Evolutionary conservation across 768 basidiomycete species (phyloP), one percentile per base, ranked within the genome.

Genomic region (Tulasnella sp.): DNA sequence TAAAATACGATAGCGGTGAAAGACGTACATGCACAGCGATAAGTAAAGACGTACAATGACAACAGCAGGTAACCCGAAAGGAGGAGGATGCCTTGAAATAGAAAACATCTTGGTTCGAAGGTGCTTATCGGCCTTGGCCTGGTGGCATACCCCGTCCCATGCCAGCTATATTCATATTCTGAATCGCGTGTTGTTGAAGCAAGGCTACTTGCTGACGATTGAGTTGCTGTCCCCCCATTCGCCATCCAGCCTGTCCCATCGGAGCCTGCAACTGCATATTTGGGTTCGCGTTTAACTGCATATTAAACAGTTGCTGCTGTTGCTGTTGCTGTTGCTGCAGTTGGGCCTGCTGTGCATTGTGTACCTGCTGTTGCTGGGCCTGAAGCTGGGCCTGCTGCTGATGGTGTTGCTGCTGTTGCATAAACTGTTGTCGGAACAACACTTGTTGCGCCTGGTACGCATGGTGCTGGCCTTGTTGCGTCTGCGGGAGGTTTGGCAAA

Each of bases 311-410:
- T 38, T 38, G 34, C 34, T 38, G 34, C 29, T 55, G 11, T 38
- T 65, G 61, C 4, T 48, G 34, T 43, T 38, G 61, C 52, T 34
- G 49, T 44, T 50, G 60, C 27, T 56, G 62, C 23, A 55, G 51
- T 17, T 58, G 65, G 34, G 45, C 38, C 24, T 52, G 54, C 21
- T 64, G 61, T 32, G 49, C 63, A 13, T 62, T 58, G 17, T 21
- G 13, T 32, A 58, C 64, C 17, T 32, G 26, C n/a, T 44, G 19
- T 11, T 55, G 64, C 30, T 53, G 63, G 19, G 51, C 58, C 54
- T 47, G 52, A 9, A 61, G 67, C 49, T 64, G 67, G 15, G 50
- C 34, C 51, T 72, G 70, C 30, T 44, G 13, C 47, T 38, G 29
- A 41, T 17, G 61, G 15, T 61, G 61, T 58, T 49, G 42, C 45